phyloP scores from a whole-genome alignment of 208 protist genomes.

The Plasmodiophora brassicae region DNA sequence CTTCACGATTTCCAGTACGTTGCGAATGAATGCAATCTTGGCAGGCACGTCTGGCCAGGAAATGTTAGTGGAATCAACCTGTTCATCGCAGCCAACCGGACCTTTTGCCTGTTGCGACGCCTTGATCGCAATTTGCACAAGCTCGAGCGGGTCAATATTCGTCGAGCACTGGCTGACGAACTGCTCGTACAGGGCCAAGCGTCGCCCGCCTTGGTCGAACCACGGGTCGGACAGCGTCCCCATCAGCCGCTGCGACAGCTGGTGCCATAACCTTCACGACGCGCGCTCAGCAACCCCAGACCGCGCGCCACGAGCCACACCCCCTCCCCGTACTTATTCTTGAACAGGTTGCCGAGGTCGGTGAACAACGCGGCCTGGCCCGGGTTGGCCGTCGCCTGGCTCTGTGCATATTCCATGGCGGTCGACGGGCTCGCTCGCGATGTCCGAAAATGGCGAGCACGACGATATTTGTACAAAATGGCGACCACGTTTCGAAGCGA shows the following conservation, averaged over 20 bases:
- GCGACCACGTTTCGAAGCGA: too few species aligned
- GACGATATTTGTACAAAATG: too few species aligned
- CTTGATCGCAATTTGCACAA: not conserved
- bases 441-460: too few species aligned
- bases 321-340: not conserved
- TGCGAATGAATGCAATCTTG: not conserved
- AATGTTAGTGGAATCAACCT: not conserved
- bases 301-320: not conserved
- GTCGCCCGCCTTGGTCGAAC: not conserved
- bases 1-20: not conserved
- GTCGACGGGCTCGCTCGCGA: too few species aligned
- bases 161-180: not conserved
- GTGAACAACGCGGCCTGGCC: not conserved
- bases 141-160: not conserved
- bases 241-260: not conserved
- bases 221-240: not conserved
- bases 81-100: not conserved
- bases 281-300: too few species aligned
- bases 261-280: not conserved
- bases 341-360: not conserved
- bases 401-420: not conserved
- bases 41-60: not conserved
- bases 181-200: not conserved
- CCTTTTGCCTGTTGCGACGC: not conserved
- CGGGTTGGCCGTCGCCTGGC: not conserved